Evolutionary conservation across 2,329 filamentous ascomycete genomes (phyloP).

Genomic region (Microdochium bolleyi): DNA sequence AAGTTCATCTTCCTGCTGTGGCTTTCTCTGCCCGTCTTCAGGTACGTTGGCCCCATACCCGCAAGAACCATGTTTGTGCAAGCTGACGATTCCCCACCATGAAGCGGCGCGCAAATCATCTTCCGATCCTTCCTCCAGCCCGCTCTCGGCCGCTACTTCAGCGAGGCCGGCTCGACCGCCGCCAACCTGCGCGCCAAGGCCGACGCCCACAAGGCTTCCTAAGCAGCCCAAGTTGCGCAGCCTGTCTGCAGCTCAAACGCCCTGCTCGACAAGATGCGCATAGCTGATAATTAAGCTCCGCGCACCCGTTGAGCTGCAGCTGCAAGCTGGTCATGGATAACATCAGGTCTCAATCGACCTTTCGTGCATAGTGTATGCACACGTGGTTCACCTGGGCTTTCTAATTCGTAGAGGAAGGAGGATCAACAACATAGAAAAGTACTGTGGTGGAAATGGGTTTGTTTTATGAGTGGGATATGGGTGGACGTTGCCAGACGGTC

Average conservation of each 20-base stretch:
- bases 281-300: background rate
- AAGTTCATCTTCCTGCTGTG: conserved; percentile 97
- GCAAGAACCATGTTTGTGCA: background rate
- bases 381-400: too few relatives aligned
- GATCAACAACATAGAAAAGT: background rate
- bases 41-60: conserved; percentile 50
- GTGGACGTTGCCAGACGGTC: background rate
- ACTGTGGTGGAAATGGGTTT: background rate
- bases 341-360: too few relatives aligned
- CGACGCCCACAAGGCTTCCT: conserved; percentile 67
- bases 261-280: background rate
- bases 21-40: conserved; percentile 92
- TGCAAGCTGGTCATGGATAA: background rate
- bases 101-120: conserved; percentile 86
- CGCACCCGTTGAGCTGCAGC: background rate
- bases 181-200: conserved; percentile 84
- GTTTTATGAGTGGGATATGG: background rate
- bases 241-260: background rate
- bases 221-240: conserved; percentile 20
- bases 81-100: conserved; percentile 9
- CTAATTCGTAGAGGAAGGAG: too few relatives aligned
- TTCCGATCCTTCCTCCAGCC: conserved; percentile 95
- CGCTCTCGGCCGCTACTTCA: conserved; percentile 89
- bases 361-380: too few relatives aligned
- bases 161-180: conserved; percentile 60